Conservation (phyloP, 495 filamentous ascomycete genomes). For the Aspergillus funiculosus region DNA sequence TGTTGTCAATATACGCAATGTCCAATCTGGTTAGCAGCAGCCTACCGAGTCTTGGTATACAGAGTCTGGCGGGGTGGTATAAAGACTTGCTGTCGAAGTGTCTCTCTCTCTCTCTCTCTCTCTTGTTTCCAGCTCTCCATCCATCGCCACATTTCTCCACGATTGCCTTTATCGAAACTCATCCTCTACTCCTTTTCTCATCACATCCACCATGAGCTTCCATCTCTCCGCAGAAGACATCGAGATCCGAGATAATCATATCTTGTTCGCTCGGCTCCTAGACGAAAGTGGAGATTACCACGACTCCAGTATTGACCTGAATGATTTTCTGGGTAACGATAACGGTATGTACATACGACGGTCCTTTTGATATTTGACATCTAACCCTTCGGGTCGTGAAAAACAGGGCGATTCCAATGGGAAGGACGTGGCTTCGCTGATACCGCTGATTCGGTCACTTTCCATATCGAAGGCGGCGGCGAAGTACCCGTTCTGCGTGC, state of each 20-base stretch:
- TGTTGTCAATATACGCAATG: no score
- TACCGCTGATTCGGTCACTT: slow-evolving; percentile 34
- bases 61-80: no score
- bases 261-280: not conserved
- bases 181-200: no score
- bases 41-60: no score
- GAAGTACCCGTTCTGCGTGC: slow-evolving; percentile 39
- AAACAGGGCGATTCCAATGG: slow-evolving; percentile 45
- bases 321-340: slow-evolving; percentile 2
- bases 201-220: slow-evolving; percentile 6
- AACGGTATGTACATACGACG: slow-evolving; percentile 2
- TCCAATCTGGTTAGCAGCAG: no score
- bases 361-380: no score
- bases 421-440: slow-evolving; percentile 35
- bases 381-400: no score
- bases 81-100: no score
- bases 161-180: no score
- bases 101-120: no score
- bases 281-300: not conserved
- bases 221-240: slow-evolving; percentile 1
- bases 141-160: no score
- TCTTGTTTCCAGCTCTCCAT: no score
- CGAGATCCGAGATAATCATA: not conserved
- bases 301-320: not conserved
- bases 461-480: slow-evolving; percentile 37